These are phyloP conservation scores for Nematodospora anomalae DNA, from an alignment of 1,139 yeast genomes.

Conservation along the genomic window DNA sequence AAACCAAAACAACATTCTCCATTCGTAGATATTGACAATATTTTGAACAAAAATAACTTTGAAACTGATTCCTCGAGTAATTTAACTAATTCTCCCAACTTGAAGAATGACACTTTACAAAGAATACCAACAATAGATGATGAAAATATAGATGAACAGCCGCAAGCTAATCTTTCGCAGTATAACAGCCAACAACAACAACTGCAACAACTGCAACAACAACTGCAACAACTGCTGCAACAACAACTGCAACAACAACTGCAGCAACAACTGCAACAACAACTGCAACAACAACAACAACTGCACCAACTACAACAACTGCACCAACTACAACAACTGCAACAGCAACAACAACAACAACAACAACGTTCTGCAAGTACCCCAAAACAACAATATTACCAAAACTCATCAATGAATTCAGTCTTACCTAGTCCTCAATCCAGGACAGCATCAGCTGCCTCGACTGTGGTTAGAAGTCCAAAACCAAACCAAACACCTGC, in stretches of 20 bases:
- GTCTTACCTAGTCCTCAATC: conserved; percentile 1
- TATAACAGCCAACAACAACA: not conserved
- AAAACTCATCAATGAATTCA: conserved; percentile 7
- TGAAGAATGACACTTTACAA: conserved; percentile 27
- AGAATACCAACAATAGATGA: conserved; percentile 38
- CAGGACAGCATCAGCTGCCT: conserved; percentile 6
- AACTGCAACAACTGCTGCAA: conserved; percentile 1
- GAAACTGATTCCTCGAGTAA: conserved; percentile 13
- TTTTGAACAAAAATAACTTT: conserved; percentile 16
- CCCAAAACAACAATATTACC: conserved; percentile 4
- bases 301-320: too few relatives aligned
- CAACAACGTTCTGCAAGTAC: not conserved
- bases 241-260: conserved; percentile 4
- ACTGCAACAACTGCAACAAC: conserved; percentile 3
- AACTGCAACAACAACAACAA: conserved; percentile 1
- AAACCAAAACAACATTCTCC: conserved; percentile 20
- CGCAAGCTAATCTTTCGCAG: not conserved
- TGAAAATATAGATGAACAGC: conserved; percentile 21
- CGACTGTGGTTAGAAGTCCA: conserved; percentile 29
- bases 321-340: conserved; percentile 4
- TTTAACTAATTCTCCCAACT: conserved; percentile 16
- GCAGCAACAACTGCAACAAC: conserved; percentile 3
- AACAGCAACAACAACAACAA: conserved; percentile 6
- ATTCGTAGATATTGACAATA: conserved; percentile 14
- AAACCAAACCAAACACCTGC: conserved; percentile 16